phyloP scores from a whole-genome alignment of 1,284 basidiomycete species.

The Austropuccinia psidii region DNA sequence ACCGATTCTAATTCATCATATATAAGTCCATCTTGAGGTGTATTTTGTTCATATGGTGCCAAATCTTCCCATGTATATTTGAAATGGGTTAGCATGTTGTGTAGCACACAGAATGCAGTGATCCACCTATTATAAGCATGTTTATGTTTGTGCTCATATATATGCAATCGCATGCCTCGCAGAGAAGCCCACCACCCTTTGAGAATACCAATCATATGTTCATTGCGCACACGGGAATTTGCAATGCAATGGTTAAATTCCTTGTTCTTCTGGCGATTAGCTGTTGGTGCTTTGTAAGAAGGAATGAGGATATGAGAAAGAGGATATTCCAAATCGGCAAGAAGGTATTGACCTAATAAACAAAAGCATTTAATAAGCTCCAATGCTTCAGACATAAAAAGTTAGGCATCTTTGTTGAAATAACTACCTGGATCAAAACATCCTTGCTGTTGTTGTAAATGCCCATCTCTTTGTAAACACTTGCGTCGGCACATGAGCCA shows the following conservation, averaged over 20 bases:
- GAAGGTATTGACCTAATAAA: background rate
- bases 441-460: background rate
- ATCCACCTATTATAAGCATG: background rate
- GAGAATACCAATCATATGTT: no score
- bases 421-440: background rate
- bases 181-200: background rate
- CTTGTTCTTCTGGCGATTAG: background rate
- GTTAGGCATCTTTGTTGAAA: background rate
- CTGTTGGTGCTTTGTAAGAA: background rate
- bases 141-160: no score
- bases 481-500: background rate
- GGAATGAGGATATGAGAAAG: background rate
- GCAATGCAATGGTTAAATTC: background rate
- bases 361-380: background rate
- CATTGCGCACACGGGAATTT: background rate
- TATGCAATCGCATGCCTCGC: background rate
- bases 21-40: no score
- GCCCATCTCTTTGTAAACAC: background rate
- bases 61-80: background rate
- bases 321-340: background rate
- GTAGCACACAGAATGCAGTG: background rate
- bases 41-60: no score
- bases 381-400: background rate
- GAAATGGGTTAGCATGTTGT: background rate
- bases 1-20: no score